phyloP scores from a whole-genome alignment of 495 filamentous ascomycete genomes.

The Peziza echinospora region DNA sequence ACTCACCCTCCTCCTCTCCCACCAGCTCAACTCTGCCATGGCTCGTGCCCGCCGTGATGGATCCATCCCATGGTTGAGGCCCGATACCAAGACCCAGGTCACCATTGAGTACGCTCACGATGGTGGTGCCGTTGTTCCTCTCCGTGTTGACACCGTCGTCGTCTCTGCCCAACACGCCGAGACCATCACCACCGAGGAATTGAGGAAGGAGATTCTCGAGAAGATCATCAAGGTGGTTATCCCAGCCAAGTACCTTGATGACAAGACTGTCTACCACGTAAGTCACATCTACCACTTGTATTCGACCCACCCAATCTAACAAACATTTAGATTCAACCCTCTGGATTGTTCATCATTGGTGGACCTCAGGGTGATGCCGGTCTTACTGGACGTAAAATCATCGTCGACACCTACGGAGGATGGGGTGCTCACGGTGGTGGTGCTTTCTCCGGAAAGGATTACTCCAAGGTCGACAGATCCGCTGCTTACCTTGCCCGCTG shows the following conservation, averaged over 20 bases:
- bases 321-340: constrained; percentile 65
- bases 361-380: constrained; percentile 97
- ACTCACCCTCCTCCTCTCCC: constrained; percentile 74
- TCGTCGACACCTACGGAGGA: constrained; percentile 98
- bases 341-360: constrained; percentile 95
- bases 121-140: constrained; percentile 75
- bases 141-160: constrained; percentile 87
- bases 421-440: constrained; percentile 99
- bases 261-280: constrained; percentile 83
- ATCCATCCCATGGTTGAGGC: constrained; percentile 76
- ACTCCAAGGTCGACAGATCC: constrained; percentile 98
- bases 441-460: constrained; percentile 99
- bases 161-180: constrained; percentile 85
- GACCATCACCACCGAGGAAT: constrained; percentile 73
- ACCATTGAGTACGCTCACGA: constrained; percentile 97
- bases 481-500: constrained; percentile 93
- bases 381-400: constrained; percentile 98
- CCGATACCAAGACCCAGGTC: constrained; percentile 98
- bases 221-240: constrained; percentile 93
- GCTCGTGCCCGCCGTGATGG: constrained; percentile 67
- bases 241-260: constrained; percentile 75
- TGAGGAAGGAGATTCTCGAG: constrained; percentile 87
- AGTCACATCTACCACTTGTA: constrained; percentile 14
- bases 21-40: constrained; percentile 92
- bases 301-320: constrained; percentile 14